Evolutionary conservation across 2,329 filamentous ascomycete genomes (phyloP), one percentile per base, ranked within the genome.

Genomic region (Fusarium azukiicola): DNA sequence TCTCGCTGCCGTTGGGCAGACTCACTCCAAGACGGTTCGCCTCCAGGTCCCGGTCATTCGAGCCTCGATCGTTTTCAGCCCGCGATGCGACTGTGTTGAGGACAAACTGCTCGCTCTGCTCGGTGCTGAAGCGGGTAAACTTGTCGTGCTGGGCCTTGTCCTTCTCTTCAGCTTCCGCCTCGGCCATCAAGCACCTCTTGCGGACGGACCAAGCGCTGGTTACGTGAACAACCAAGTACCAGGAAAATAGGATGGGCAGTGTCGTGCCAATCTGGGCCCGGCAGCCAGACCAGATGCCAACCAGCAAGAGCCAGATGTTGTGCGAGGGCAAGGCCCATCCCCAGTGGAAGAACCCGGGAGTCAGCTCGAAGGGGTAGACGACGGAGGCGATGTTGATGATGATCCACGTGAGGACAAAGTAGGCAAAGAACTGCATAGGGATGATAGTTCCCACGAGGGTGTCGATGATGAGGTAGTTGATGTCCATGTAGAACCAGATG

Each of bases 381-480:
- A 70, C 71, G 2, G 71, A 68, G 11, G 72, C 61, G 9, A 77
- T 52, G 23, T 77, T 79, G 7, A 61, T 36, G 3, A 76, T 75
- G 14, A 89, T 82, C 86, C 87, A 89, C 2, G 85, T 85, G 2
- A 90, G 79, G 1, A 90, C 71, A 9, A 87, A 85, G 79, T 90
- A 88, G 0, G 89, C 84, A 56, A 89, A 81, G 71, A 85, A 87
- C 1, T 82, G 80, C 40, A 86, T 80, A 1, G 87, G 87, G 1
- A 89, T 32, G 14, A 79, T 54, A 14, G 72, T 72, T 2, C 42
- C 77, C 16, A 84, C 6, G 3, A 81, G 44, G 7, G 83, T 80
- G 71, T 91, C 89, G 6, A 90, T 78, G 14, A 87, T 81, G 23
- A 87, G 82, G 72, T 87, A 89, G 78, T 90, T 87, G 72, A 87